Base-by-base conservation (phyloP, 2,329 filamentous ascomycete species). In the Thielaviopsis populi region DNA sequence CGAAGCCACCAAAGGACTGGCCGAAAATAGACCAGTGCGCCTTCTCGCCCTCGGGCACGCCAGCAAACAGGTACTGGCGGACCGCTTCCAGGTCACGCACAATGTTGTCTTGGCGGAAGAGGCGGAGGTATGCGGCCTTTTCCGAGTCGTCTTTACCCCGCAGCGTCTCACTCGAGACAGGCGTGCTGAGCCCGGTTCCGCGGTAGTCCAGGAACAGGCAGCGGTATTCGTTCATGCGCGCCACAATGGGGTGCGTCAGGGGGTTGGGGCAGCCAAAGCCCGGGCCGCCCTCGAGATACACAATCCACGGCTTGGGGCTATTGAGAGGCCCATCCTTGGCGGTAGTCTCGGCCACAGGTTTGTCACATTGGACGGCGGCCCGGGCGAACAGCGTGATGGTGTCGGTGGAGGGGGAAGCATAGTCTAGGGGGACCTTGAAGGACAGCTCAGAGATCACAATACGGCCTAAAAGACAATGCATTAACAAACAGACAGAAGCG, bases 1-100 rank as follows among this genome's bases (percentile, higher is more conserved):
- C 89, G 73, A 96, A 96, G 0, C 92, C 92, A 46, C 92, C 92
- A 73, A 95, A 97, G 17, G 87, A 91, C 75, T 96, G 92, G 8
- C 92, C 92, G 67, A 95, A 86, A 37, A 94, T 81, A 65, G 85
- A 87, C 92, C 91, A 96, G 71, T 86, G 85, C 72, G 84, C 82
- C 71, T 87, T 84, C 59, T 86, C 82, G 24, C 81, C 77, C 17
- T 61, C 50, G 6, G 62, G 43, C 5, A n/a, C 22, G 10, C 60
- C 62, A 4, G 78, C 76, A 0, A 88, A 94, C 63, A 97, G 77
- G 46, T 80, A 86, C 69, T 84, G 81, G 4, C 92, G 83, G 40
- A 97, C 83, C 3, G 91, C 90, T 72, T 97, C 92, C 68, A 87
- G 89, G 70, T 97, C 92, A 58, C 83, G 84, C 48, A 97, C 91